Base-by-base conservation (phyloP, 1,284 basidiomycete species). In the Dichomitus squalens region DNA sequence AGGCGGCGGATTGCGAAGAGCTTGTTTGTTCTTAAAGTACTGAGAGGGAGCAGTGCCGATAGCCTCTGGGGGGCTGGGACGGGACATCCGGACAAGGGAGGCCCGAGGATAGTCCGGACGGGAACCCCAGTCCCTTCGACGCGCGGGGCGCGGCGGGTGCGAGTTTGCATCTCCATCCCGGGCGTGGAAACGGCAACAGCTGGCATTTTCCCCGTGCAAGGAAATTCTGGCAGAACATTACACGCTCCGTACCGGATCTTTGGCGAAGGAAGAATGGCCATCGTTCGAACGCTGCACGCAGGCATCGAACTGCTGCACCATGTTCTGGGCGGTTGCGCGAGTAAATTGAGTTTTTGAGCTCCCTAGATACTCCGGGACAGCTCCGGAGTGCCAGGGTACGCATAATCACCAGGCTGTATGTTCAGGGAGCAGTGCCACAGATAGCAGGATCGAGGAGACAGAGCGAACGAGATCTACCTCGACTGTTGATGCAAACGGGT, bases 61-160 rank as follows among this genome's bases (percentile, higher is more conserved):
- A 68, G 65, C 69, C 66, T 68, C 57, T 57, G 58, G 61, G 63
- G 61, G 58, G 64, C 67, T 67, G 65, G 61, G 58, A 69, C 68
- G 65, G 69, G 65, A 68, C 61, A 66, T 68, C 67, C 68, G 69
- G n/a, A 69, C 65, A 65, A 58, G 50, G 63, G 65, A 57, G 54
- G 35, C 48, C 70, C 70, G 70, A 72, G 64, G 64, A 66, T 67
- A 63, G 64, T 68, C 70, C 70, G 70, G 55, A 58, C 49, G 58
- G 64, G 51, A 54, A 57, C 53, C 52, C 58, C 48, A 46, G 47
- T 25, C 36, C 54, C 55, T 52, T 58, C 47, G 51, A 33, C 20
- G 53, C 21, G 38, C 25, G 38, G 43, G 52, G 35, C 44, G 58
- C 39, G 56, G 56, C 49, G 50, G 44, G 33, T 52, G 55, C 57